phyloP scores from a whole-genome alignment of 1,139 yeast genomes.

The Hemisphaericaspora xylanilytica region DNA sequence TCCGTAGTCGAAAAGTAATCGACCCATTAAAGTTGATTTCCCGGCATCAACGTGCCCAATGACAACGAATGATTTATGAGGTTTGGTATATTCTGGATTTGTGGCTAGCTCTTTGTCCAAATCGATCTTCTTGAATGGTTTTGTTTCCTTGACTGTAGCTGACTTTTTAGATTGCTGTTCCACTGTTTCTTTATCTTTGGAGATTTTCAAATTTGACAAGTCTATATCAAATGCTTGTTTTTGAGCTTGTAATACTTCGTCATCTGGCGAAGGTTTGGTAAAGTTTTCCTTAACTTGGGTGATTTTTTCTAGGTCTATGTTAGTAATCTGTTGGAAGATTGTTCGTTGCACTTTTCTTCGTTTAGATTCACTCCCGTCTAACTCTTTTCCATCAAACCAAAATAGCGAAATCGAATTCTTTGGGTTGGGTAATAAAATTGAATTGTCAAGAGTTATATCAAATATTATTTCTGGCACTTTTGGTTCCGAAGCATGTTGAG shows the following conservation, averaged over 20 bases:
- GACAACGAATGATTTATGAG: conserved; percentile 76
- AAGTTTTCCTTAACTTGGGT: conserved; percentile 57
- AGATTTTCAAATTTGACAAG: conserved; percentile 28
- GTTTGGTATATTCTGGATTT: conserved; percentile 44
- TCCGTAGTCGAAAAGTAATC: conserved; percentile 77
- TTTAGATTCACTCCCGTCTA: conserved; percentile 18
- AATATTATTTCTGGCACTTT: conserved; percentile 8
- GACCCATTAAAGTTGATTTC: conserved; percentile 91
- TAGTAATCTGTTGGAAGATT: conserved; percentile 38
- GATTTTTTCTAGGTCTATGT: conserved; percentile 38
- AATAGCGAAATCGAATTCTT: conserved; percentile 19
- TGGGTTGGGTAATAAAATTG: conserved; percentile 19
- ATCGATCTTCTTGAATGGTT: conserved; percentile 42
- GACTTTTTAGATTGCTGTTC: conserved; percentile 12
- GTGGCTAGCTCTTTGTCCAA: conserved; percentile 36
- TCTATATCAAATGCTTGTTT: conserved; percentile 46
- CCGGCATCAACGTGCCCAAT: conserved; percentile 99
- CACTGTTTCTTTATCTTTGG: conserved; percentile 6
- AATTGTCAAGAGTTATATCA: conserved; percentile 20
- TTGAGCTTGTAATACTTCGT: conserved; percentile 63
- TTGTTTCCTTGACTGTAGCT: conserved; percentile 26
- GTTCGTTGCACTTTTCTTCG: conserved; percentile 21
- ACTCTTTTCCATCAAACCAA: conserved; percentile 16
- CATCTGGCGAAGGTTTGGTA: conserved; percentile 80
- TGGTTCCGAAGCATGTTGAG: not conserved